Evolutionary conservation across 345 rosid species (phyloP).

Genomic region (Eucalyptus urophylla): DNA sequence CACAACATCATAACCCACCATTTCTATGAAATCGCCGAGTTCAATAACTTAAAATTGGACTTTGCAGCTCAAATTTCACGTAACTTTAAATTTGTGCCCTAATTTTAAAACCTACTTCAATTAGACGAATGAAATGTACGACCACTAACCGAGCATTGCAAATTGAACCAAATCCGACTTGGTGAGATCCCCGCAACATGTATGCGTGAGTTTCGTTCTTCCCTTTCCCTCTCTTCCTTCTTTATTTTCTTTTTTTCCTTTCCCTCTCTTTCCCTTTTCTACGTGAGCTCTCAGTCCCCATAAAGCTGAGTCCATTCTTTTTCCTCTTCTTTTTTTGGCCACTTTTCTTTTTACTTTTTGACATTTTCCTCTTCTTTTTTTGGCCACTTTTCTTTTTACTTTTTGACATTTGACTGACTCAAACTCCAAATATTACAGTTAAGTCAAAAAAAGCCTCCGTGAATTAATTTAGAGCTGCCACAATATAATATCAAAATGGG

Average conservation of each 20-base stretch:
- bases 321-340: neutral
- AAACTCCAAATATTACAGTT: neutral
- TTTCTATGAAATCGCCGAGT: accelerated
- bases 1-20: neutral
- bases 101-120: too few relatives aligned
- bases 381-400: neutral
- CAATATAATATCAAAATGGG: neutral
- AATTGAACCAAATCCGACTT: neutral
- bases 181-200: neutral
- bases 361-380: neutral
- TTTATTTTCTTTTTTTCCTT: too few relatives aligned
- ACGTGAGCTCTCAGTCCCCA: neutral
- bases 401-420: neutral
- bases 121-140: too few relatives aligned
- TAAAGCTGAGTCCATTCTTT: neutral
- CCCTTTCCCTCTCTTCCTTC: too few relatives aligned
- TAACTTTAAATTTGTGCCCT: too few relatives aligned
- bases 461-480: neutral
- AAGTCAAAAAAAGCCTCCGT: accelerated
- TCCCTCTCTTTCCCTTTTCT: too few relatives aligned
- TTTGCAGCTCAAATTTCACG: too few relatives aligned
- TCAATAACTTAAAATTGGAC: neutral
- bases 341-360: neutral
- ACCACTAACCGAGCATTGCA: too few relatives aligned
- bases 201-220: too few relatives aligned